Percentiles rank a stretch among this genome's conserved stretches.
phyloP scores from a whole-genome alignment of 257 asterid species.

The Solanum virginianum region DNA sequence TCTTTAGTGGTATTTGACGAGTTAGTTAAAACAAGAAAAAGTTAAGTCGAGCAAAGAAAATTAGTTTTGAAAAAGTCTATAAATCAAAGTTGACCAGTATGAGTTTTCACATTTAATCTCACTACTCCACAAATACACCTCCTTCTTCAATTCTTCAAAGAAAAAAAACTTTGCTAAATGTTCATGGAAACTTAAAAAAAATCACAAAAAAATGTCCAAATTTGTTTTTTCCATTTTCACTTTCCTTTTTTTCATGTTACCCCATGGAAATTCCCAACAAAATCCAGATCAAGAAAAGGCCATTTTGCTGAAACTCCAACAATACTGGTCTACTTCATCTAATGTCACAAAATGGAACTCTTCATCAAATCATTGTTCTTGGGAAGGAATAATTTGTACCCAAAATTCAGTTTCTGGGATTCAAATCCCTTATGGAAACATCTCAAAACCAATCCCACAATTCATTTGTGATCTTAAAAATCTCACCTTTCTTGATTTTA shows the following conservation, averaged over 20 bases:
- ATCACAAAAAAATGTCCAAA: background rate
- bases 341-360: conserved; percentile 47
- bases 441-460: conserved; percentile 30
- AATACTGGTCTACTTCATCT: conserved; percentile 44
- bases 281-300: conserved; percentile 23
- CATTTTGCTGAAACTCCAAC: conserved; percentile 43
- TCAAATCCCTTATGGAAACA: conserved; percentile 1
- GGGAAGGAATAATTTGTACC: conserved; percentile 67
- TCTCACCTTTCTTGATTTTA: conserved; percentile 37
- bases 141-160: background rate
- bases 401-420: conserved; percentile 29
- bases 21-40: background rate
- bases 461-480: conserved; percentile 41
- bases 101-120: background rate
- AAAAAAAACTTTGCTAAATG: background rate
- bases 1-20: no score
- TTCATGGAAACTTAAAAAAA: background rate
- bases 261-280: conserved; percentile 36
- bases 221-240: background rate
- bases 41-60: background rate
- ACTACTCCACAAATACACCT: no score
- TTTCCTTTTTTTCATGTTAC: conserved; percentile 19
- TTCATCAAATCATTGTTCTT: conserved; percentile 47
- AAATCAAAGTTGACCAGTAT: background rate
- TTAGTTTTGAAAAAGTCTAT: background rate